These are phyloP conservation scores for Aspergillus aculeatus DNA, from an alignment of 2,329 filamentous ascomycete genomes.

Conservation along the genomic window DNA sequence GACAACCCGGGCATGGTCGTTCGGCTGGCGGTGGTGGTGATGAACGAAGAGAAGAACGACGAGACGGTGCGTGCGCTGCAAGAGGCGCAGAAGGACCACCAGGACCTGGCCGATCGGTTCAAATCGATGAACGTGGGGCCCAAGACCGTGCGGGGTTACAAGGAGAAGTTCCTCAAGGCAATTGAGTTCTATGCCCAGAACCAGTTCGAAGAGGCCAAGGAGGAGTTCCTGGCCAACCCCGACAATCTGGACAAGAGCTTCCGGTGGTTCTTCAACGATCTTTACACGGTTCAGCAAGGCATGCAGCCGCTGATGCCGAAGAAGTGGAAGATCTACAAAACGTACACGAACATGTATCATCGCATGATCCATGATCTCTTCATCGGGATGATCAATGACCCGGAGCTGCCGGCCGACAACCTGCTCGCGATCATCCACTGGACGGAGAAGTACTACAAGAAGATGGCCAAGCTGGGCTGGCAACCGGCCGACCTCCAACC, in stretches of 20 bases:
- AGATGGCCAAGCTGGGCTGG: conserved; percentile 89
- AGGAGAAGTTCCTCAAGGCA: conserved; percentile 85
- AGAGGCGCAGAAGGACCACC: conserved; percentile 92
- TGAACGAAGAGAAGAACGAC: conserved; percentile 95
- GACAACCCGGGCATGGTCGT: conserved; percentile 90
- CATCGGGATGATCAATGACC: conserved; percentile 76
- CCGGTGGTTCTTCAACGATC: conserved; percentile 97
- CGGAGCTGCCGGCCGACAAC: conserved; percentile 79
- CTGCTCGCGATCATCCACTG: conserved; percentile 91
- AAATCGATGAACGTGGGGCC: conserved; percentile 93
- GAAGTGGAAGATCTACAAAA: conserved; percentile 93
- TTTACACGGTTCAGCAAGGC: conserved; percentile 89
- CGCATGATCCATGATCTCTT: conserved; percentile 93
- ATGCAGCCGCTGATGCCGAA: conserved; percentile 91
- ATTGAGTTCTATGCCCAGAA: conserved; percentile 71
- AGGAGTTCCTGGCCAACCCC: conserved; percentile 80
- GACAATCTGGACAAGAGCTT: conserved; percentile 80
- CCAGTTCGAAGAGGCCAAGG: conserved; percentile 70
- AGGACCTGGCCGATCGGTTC: conserved; percentile 88
- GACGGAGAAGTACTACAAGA: conserved; percentile 92
- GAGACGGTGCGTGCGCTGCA: conserved; percentile 86
- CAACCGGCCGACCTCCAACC: conserved; percentile 72
- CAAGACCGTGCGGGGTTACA: conserved; percentile 90
- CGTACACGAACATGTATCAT: conserved; percentile 89
- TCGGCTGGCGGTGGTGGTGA: conserved; percentile 84